Evolutionary conservation across 805 yeast species (phyloP).

Genomic region (Metschnikowia proteae): DNA sequence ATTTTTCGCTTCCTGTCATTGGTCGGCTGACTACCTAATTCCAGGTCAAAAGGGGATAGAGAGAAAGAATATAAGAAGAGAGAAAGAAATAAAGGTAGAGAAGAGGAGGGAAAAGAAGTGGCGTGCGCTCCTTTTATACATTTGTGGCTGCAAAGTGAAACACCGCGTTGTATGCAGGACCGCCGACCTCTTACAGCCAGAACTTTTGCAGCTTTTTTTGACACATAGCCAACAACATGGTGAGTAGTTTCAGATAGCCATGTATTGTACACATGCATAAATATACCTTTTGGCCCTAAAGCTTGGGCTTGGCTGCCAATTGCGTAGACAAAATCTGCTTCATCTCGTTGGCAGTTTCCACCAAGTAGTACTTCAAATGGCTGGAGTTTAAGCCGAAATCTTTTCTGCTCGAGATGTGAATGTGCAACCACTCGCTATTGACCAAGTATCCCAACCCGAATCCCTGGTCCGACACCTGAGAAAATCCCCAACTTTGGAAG

Average conservation of each 20-base stretch:
- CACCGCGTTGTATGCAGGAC: neutral
- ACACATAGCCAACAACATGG: too few relatives aligned
- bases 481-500: conserved; percentile 93
- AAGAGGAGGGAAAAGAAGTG: too few relatives aligned
- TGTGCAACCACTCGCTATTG: conserved; percentile 77
- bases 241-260: too few relatives aligned
- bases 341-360: conserved; percentile 78
- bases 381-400: conserved; percentile 55
- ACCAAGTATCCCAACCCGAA: conserved; percentile 93
- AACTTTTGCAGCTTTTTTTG: too few relatives aligned
- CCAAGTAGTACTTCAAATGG: conserved; percentile 61
- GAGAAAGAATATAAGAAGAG: too few relatives aligned
- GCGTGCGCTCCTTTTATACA: too few relatives aligned
- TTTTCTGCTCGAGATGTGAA: conserved; percentile 76
- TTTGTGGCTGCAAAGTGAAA: too few relatives aligned
- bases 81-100: too few relatives aligned
- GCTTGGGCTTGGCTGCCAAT: conserved; percentile 37
- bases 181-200: neutral
- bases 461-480: conserved; percentile 92
- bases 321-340: conserved; percentile 53
- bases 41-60: too few relatives aligned
- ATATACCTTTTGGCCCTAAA: conserved; percentile 15
- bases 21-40: too few relatives aligned
- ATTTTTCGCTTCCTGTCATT: too few relatives aligned
- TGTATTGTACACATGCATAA: neutral